Conservation (phyloP, 257 asterid genomes). For the Primulina huaijiensis region DNA sequence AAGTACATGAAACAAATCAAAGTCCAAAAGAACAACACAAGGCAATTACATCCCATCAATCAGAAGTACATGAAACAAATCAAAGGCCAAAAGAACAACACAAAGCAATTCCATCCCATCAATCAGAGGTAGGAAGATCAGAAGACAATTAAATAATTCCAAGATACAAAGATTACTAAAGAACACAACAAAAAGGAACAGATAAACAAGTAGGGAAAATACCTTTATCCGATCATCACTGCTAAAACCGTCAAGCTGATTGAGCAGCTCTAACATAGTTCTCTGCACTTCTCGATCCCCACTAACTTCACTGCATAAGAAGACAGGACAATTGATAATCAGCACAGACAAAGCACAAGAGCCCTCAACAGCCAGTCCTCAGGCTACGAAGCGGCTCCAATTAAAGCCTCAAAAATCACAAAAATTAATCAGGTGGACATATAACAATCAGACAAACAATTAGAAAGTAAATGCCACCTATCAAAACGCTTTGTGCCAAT, state of each 20-base stretch:
- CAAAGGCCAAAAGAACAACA: background rate
- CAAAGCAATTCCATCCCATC: background rate
- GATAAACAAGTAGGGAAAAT: background rate
- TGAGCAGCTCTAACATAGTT: slow-evolving; percentile 88
- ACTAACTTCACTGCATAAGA: slow-evolving; percentile 75
- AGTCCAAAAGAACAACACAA: background rate
- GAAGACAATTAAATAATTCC: background rate
- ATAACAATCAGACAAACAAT: background rate
- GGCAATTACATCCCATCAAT: too few species aligned
- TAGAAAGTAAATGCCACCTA: slow-evolving; percentile 41
- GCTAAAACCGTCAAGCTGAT: slow-evolving; percentile 95
- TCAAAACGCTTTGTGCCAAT: slow-evolving; percentile 92
- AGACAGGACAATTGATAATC: slow-evolving; percentile 17
- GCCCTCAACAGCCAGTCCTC: background rate
- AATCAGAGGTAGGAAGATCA: background rate
- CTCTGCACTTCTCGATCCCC: slow-evolving; percentile 94
- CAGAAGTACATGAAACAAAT: background rate
- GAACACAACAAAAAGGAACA: background rate
- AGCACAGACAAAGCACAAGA: slow-evolving; percentile 9
- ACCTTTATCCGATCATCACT: slow-evolving; percentile 92
- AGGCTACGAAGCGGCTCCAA: too few species aligned
- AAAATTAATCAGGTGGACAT: background rate
- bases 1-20: background rate
- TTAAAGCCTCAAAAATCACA: slow-evolving; percentile 2
- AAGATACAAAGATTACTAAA: slow-evolving; percentile 5